These are phyloP conservation scores for Geranomyces michiganensis DNA, from an alignment of 192 early-diverging fungal genomes.

Conservation along the genomic window DNA sequence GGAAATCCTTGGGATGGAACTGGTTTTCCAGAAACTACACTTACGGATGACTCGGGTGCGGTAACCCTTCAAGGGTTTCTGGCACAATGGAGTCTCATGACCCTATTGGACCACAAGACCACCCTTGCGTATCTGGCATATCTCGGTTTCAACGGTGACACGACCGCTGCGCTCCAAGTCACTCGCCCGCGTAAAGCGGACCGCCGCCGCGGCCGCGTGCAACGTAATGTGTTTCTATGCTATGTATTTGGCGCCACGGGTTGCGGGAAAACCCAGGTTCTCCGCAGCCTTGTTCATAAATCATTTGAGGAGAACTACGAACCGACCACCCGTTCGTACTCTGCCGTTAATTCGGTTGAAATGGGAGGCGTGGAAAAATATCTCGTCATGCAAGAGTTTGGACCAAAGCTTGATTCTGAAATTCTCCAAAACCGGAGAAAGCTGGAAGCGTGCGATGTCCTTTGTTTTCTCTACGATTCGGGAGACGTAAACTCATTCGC, in stretches of 20 bases:
- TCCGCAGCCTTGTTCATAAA: slow-evolving; percentile 86
- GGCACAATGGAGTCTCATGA: slow-evolving; percentile 99
- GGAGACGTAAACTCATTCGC: slow-evolving; percentile 93
- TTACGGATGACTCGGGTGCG: slow-evolving; percentile 82
- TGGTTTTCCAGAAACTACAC: slow-evolving; percentile 86
- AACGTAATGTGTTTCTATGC: slow-evolving; percentile 88
- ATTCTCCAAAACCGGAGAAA: slow-evolving; percentile 86
- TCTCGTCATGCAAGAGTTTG: slow-evolving; percentile 95
- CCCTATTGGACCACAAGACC: slow-evolving; percentile 84
- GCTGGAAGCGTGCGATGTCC: slow-evolving; percentile 86
- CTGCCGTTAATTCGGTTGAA: slow-evolving; percentile 93
- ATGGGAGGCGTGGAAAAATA: slow-evolving; percentile 94
- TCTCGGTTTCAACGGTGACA: slow-evolving; percentile 92
- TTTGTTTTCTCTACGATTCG: slow-evolving; percentile 95
- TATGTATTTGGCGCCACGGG: slow-evolving; percentile 95
- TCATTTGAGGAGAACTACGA: slow-evolving; percentile 74
- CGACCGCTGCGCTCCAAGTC: slow-evolving; percentile 83
- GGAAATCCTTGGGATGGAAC: slow-evolving; percentile 92
- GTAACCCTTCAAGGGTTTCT: slow-evolving; percentile 96
- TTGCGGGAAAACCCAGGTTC: slow-evolving; percentile 88
- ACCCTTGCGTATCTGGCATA: slow-evolving; percentile 95
- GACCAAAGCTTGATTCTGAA: slow-evolving; percentile 81
- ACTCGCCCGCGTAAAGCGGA: slow-evolving; percentile 70
- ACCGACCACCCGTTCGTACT: slow-evolving; percentile 72
- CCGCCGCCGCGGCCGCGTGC: slow-evolving; percentile 79